Conservation (phyloP, 371 early-diverging fungal genomes). For the Blakeslea trispora region DNA sequence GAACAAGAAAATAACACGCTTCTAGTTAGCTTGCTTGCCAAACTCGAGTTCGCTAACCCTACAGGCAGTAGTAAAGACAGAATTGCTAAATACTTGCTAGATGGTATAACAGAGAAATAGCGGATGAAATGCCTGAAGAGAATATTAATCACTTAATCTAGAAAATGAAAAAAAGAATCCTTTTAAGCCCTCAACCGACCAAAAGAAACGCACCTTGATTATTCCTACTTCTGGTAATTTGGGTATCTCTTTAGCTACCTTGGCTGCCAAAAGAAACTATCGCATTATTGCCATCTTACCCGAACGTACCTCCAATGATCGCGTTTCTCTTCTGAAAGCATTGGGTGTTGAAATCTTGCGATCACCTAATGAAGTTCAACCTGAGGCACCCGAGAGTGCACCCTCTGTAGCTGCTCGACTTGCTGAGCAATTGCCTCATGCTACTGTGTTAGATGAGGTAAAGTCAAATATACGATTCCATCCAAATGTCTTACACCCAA, state of each 20-base stretch:
- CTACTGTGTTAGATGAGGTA: conserved; percentile 75
- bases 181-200: conserved; percentile 28
- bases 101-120: conserved; percentile 32
- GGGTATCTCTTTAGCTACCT: conserved; percentile 48
- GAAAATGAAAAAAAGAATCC: conserved; percentile 20
- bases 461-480: neutral
- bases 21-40: conserved; percentile 63
- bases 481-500: too few species aligned
- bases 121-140: too few species aligned
- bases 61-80: conserved; percentile 79
- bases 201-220: conserved; percentile 53
- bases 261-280: conserved; percentile 48
- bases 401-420: conserved; percentile 67
- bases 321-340: conserved; percentile 71
- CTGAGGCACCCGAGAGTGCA: conserved; percentile 73
- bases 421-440: conserved; percentile 53
- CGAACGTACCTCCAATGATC: conserved; percentile 73
- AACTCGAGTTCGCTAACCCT: conserved; percentile 75
- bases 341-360: conserved; percentile 79
- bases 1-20: conserved; percentile 2
- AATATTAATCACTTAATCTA: neutral
- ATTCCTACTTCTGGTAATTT: conserved; percentile 79
- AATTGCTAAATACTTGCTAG: conserved; percentile 61
- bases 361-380: conserved; percentile 72
- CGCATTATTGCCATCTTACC: conserved; percentile 70